Percentiles rank a stretch among this genome's conserved stretches.
Evolutionary conservation across 2,329 filamentous ascomycete genomes (phyloP).

Genomic region (Paracorniculantispora psalliotae): DNA sequence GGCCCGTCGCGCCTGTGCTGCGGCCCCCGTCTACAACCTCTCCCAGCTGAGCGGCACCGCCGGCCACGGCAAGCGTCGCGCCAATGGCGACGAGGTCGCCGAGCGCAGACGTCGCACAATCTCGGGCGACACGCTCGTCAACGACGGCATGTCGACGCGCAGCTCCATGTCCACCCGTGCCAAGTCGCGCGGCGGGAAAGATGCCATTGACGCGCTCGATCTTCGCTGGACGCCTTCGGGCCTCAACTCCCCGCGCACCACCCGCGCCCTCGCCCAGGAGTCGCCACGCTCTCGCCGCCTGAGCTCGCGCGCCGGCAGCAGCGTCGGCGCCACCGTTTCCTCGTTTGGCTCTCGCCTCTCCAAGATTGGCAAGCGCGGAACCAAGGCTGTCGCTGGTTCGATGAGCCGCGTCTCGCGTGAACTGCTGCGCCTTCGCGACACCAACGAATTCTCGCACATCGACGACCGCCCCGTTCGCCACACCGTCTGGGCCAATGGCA

Average conservation of each 20-base stretch:
- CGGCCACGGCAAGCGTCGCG: constrained; percentile 52
- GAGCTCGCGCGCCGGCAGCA: constrained; percentile 33
- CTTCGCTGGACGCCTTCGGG: constrained; percentile 38
- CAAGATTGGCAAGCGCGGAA: constrained; percentile 56
- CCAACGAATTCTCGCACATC: constrained; percentile 56
- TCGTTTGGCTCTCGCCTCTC: constrained; percentile 44
- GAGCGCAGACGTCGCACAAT: constrained; percentile 43
- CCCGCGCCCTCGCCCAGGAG: constrained; percentile 28
- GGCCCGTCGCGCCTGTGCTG: constrained; percentile 50
- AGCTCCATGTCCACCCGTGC: constrained; percentile 12
- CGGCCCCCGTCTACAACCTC: constrained; percentile 61
- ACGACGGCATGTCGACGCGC: constrained; percentile 20
- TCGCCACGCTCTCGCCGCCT: constrained; percentile 33
- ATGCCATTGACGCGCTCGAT: constrained; percentile 44
- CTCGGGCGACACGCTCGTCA: constrained; percentile 35
- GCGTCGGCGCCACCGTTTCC: constrained; percentile 37
- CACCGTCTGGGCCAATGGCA: constrained; percentile 62
- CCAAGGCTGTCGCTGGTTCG: constrained; percentile 47
- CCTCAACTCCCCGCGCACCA: constrained; percentile 29
- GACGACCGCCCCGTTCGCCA: constrained; percentile 53
- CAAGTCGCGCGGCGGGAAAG: constrained; percentile 22
- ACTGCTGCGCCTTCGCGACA: constrained; percentile 54
- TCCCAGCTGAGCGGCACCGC: constrained; percentile 58
- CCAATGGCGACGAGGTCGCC: constrained; percentile 45
- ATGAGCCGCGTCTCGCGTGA: constrained; percentile 50